Conservation (phyloP, 345 rosid species). For the Mallotus nudiflorus region DNA sequence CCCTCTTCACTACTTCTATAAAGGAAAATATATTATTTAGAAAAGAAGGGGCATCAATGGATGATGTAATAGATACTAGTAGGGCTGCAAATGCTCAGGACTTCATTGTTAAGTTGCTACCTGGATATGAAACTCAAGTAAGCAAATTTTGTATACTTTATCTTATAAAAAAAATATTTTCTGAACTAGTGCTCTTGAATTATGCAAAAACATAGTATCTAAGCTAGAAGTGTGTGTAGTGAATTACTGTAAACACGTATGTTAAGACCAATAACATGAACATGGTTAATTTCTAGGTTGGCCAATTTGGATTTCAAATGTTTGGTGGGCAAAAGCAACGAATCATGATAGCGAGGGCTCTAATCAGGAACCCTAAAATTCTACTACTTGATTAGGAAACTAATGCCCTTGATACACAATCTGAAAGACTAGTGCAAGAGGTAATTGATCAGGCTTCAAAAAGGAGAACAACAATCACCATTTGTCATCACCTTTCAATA, state of each 20-base stretch:
- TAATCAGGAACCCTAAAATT: constrained; percentile 62
- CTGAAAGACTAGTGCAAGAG: constrained; percentile 61
- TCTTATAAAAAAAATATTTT: not conserved
- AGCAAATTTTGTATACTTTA: constrained; percentile 13
- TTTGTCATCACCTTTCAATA: constrained; percentile 66
- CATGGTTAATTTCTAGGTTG: constrained; percentile 45
- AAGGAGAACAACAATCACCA: constrained; percentile 60
- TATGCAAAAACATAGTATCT: too few species aligned
- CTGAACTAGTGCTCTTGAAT: not conserved
- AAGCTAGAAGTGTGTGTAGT: too few species aligned
- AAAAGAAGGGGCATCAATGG: constrained; percentile 61
- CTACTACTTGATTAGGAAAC: constrained; percentile 70
- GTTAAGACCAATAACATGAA: not conserved
- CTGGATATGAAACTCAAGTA: constrained; percentile 69
- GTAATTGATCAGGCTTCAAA: constrained; percentile 59
- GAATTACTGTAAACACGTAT: too few species aligned
- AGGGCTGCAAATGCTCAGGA: constrained; percentile 67
- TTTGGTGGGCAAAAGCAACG: constrained; percentile 82
- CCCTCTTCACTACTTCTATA: constrained; percentile 60
- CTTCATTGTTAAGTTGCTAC: constrained; percentile 58
- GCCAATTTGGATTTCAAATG: constrained; percentile 64
- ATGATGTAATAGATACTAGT: constrained; percentile 51
- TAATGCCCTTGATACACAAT: constrained; percentile 66
- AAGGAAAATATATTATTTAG: constrained; percentile 65
- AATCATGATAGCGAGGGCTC: constrained; percentile 67